A percentile compares a stretch with the other conserved stretches of the same genome.
These are phyloP conservation scores for Leishmania braziliensis DNA, from an alignment of 208 protist species.

Conservation along the genomic window DNA sequence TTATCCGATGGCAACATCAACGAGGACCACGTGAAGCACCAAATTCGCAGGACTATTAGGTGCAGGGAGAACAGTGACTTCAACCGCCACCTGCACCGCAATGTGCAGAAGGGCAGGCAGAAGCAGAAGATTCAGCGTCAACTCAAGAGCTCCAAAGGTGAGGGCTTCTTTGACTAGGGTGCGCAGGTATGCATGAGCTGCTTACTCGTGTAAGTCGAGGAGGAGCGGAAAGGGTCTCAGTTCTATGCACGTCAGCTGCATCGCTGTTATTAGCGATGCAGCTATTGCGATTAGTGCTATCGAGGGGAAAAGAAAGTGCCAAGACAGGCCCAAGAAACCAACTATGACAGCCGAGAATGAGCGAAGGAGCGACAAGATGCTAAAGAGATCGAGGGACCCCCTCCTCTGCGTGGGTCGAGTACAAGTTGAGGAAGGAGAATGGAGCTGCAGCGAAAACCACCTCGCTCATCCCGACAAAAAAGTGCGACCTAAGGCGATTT, in stretches of 20 bases:
- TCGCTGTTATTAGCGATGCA: not conserved
- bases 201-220: not conserved
- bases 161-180: constrained; percentile 56
- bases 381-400: no score
- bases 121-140: constrained; percentile 81
- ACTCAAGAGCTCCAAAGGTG: constrained; percentile 59
- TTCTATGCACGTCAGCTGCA: not conserved
- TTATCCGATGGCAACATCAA: constrained; percentile 61
- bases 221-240: not conserved
- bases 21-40: constrained; percentile 65
- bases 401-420: no score
- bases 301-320: no score
- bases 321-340: no score
- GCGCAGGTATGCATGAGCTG: not conserved
- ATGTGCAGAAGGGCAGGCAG: constrained; percentile 83
- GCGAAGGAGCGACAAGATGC: no score
- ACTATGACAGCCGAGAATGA: no score
- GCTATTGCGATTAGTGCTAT: not conserved
- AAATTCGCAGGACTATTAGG: constrained; percentile 63
- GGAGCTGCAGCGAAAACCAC: not conserved
- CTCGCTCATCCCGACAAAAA: not conserved
- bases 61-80: constrained; percentile 74
- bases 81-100: constrained; percentile 76
- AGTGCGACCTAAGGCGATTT: not conserved
- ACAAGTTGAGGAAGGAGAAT: not conserved